These are phyloP conservation scores for Halteria grandinella DNA, from an alignment of 73 alveolate species.

Conservation along the genomic window DNA sequence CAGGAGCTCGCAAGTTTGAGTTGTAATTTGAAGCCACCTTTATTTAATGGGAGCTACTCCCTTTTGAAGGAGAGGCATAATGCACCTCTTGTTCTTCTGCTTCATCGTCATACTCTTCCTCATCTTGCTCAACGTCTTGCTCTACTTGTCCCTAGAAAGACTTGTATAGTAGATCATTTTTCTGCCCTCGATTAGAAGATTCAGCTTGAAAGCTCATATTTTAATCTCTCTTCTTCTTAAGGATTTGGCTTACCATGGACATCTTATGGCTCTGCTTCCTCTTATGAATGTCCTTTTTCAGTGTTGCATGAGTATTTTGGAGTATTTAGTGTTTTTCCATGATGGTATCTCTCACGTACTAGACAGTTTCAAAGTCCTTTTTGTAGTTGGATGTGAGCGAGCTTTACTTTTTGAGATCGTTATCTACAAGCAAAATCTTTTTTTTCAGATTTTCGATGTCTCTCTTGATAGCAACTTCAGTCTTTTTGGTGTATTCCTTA, in stretches of 20 bases:
- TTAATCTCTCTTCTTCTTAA: constrained; percentile 19
- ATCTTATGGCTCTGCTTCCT: constrained; percentile 35
- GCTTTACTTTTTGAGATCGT: constrained; percentile 19
- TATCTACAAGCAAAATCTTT: constrained; percentile 9
- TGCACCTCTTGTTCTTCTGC: not conserved
- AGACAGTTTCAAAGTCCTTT: not conserved
- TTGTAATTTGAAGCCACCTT: too few species aligned
- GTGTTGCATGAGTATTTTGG: constrained; percentile 18
- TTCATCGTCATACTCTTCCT: not conserved
- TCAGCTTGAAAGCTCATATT: constrained; percentile 20
- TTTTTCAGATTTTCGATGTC: not conserved
- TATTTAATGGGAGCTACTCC: too few species aligned
- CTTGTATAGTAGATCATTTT: too few species aligned
- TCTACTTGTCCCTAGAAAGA: too few species aligned
- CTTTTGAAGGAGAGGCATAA: too few species aligned
- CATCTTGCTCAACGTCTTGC: too few species aligned
- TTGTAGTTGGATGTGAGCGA: not conserved
- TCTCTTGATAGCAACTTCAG: constrained; percentile 18
- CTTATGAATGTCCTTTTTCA: constrained; percentile 24
- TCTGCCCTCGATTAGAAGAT: too few species aligned
- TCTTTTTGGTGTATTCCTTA: not conserved
- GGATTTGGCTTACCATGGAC: constrained; percentile 7
- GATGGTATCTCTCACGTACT: constrained; percentile 11
- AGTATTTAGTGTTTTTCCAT: constrained; percentile 8
- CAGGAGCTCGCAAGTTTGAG: too few species aligned